These are phyloP conservation scores for Calophaca sinica DNA, from an alignment of 306 rosid genomes.

Conservation along the genomic window DNA sequence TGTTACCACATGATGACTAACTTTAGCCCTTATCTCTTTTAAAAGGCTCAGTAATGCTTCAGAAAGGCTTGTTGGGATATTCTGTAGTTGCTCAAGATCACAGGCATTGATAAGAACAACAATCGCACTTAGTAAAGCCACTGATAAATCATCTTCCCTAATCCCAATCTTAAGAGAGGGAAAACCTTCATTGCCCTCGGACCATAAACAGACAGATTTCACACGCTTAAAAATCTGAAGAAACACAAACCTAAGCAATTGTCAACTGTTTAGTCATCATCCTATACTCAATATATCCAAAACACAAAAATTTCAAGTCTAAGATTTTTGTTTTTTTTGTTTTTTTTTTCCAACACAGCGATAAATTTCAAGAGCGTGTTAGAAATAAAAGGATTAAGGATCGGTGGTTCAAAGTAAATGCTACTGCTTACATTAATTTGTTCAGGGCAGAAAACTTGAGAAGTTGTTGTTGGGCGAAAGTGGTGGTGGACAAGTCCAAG, in stretches of 20 bases:
- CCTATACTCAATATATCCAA: constrained; percentile 24
- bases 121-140: constrained; percentile 59
- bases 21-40: constrained; percentile 60
- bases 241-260: constrained; percentile 63
- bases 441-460: constrained; percentile 56
- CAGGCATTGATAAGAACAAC: constrained; percentile 65
- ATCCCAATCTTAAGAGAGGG: constrained; percentile 56
- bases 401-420: not conserved
- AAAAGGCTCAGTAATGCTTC: constrained; percentile 50
- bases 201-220: constrained; percentile 54
- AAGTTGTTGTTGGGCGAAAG: constrained; percentile 56
- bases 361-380: constrained; percentile 2
- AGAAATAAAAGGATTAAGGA: constrained; percentile 8
- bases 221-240: constrained; percentile 67
- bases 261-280: constrained; percentile 47
- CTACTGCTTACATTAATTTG: constrained; percentile 65
- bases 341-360: constrained; percentile 16
- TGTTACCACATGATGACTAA: constrained; percentile 47
- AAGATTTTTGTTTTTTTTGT: not conserved
- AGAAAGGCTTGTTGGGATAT: constrained; percentile 51
- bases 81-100: constrained; percentile 57
- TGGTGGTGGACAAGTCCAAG: constrained; percentile 68
- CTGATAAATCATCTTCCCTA: constrained; percentile 59
- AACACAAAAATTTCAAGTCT: not conserved
- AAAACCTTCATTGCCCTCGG: constrained; percentile 47